phyloP scores from a whole-genome alignment of 495 filamentous ascomycete genomes.

The Podospora tetraspora region DNA sequence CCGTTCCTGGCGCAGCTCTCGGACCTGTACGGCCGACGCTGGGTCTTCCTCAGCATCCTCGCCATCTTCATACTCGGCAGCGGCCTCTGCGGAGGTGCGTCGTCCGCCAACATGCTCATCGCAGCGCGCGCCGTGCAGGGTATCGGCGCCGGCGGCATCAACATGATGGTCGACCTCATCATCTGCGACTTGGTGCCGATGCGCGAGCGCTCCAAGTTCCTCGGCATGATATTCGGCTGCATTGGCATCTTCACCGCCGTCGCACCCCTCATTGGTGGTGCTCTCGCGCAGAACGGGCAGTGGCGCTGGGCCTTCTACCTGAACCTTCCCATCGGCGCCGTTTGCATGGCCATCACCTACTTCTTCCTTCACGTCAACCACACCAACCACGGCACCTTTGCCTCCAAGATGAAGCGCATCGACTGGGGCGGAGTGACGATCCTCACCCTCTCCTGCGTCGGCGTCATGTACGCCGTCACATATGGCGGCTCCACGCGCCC shows the following conservation, averaged over 20 bases:
- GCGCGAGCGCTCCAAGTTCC: constrained; percentile 54
- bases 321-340: constrained; percentile 29
- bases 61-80: constrained; percentile 42
- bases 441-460: constrained; percentile 23
- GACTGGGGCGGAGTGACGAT: constrained; percentile 30
- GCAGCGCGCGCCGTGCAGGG: constrained; percentile 74
- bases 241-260: constrained; percentile 64
- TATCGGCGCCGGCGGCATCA: constrained; percentile 69
- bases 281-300: constrained; percentile 47
- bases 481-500: constrained; percentile 14
- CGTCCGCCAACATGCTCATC: constrained; percentile 54
- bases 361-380: constrained; percentile 30
- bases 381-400: constrained; percentile 13
- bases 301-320: constrained; percentile 36
- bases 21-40: constrained; percentile 23
- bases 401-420: constrained; percentile 21
- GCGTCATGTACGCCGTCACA: constrained; percentile 22
- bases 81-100: constrained; percentile 36
- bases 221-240: constrained; percentile 32
- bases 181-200: constrained; percentile 67
- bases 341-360: constrained; percentile 25
- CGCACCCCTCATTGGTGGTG: constrained; percentile 66
- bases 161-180: constrained; percentile 67
- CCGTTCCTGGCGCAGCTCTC: constrained; percentile 23
- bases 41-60: constrained; percentile 21